Evolutionary conservation across 495 filamentous ascomycete genomes (phyloP), one percentile per base, ranked within the genome.

Genomic region (Annulohypoxylon bovei): DNA sequence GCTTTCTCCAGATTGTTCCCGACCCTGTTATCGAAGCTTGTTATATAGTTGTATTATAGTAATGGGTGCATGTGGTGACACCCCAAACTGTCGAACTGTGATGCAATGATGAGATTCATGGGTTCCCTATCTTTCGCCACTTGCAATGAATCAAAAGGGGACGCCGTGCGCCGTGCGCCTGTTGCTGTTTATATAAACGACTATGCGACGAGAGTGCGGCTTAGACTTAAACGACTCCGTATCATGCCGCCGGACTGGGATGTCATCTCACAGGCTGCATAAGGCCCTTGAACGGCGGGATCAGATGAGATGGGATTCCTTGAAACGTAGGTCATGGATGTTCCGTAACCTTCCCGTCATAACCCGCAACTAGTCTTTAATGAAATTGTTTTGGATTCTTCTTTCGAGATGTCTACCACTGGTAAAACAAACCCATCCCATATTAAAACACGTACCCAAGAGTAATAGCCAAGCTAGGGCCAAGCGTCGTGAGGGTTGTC

Each of bases 131-230:
- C 68, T 53, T 71, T 72, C 37, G 70, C 70, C 70, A 72, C 70
- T 72, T 57, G 59, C 12, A 25, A 49, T 47, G 39, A 42, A 42
- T 58, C 32, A 30, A 61, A 46, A 25, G 60, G 64, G 28, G 7
- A 44, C 40, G 60, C 40, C 32, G 60, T 68, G 60, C 40, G 60
- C 40, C 32, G 60, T 68, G 60, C 59, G 60, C 65, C 25, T 65
- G 70, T 65, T 72, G 60, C 65, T 64, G 70, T 72, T 72, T 65
- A 72, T 72, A 72, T 72, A 72, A 68, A 68, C 59, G 18, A 47
- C 39, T 62, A 68, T 64, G 60, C 44, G 69, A 67, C 39, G 35
- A 27, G 56, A 62, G 53, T 71, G 68, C 57, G 63, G 68, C 68
- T 63, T 59, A 71, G 68, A 67, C 68, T 63, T 59, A 71, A 63